Evolutionary conservation across 2,329 filamentous ascomycete species (phyloP), one percentile per base, ranked within the genome.

Genomic region (Ophiostoma angusticollis): DNA sequence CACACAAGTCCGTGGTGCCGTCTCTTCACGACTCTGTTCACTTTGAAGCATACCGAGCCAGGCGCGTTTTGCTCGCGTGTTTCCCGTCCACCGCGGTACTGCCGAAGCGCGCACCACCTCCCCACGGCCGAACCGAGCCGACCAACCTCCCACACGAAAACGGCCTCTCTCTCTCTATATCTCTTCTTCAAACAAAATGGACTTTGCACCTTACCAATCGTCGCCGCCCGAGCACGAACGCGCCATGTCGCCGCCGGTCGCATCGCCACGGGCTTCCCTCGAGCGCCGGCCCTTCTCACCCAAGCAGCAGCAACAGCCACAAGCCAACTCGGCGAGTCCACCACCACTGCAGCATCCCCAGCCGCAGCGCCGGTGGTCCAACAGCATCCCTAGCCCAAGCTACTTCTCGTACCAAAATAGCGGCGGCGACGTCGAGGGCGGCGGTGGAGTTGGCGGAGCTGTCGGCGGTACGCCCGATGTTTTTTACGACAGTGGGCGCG

Each of bases 131-230:
- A 12, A 25, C 23, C 25, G 16, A 24, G 14, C 19, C 6, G 22
- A 3, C 19, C 31, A 14, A 8, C 29, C n/a, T n/a, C 5, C 9
- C 8, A 23, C 13, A 16, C 30, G 18, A 12, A 21, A n/a, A n/a
- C n/a, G n/a, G n/a, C n/a, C n/a, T n/a, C n/a, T n/a, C n/a, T n/a
- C n/a, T n/a, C n/a, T n/a, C n/a, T n/a, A n/a, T n/a, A n/a, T n/a
- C n/a, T n/a, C n/a, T n/a, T n/a, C n/a, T n/a, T 21, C 19, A 11
- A 17, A 22, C 44, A 64, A 51, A 40, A 91, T 91, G 83, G 84
- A 95, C 65, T 98, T 96, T 58, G 91, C 91, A 32, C 91, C 91
- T 27, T 98, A 96, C 63, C 91, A 96, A 66, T 89, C 89, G 59
- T 81, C 81, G 35, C 81, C 82, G 13, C 91, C 91, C 9, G 87